phyloP scores from a whole-genome alignment of 352 stramenopile genomes.

The Phytophthora uliginosa region DNA sequence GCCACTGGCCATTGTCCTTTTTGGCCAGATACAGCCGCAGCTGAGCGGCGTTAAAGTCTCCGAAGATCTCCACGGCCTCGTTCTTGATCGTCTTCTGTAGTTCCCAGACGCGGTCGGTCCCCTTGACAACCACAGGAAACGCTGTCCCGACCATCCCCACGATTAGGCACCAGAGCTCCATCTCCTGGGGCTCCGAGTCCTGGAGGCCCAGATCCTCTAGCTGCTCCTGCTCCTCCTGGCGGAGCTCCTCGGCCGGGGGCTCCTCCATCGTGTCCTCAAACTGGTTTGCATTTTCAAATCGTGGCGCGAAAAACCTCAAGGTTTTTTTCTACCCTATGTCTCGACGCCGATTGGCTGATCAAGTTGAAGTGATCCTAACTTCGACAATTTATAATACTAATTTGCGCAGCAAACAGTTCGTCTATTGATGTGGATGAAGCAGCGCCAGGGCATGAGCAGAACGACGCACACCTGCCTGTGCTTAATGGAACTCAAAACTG shows the following conservation, averaged over 20 bases:
- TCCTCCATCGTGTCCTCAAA: constrained; percentile 11
- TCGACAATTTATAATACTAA: background rate
- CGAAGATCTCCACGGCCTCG: constrained; percentile 36
- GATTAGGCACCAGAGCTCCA: constrained; percentile 40
- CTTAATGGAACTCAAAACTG: constrained; percentile 45
- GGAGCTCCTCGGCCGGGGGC: constrained; percentile 5
- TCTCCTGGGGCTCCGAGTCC: constrained; percentile 5
- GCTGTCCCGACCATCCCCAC: constrained; percentile 39
- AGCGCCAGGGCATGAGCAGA: no score
- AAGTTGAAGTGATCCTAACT: background rate
- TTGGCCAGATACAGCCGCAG: constrained; percentile 30
- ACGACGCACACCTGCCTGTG: background rate
- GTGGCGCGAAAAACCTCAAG: constrained; percentile 8
- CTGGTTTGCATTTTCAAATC: constrained; percentile 16
- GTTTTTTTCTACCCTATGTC: background rate
- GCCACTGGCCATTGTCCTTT: constrained; percentile 27
- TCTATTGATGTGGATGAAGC: background rate
- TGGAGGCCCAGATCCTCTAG: background rate
- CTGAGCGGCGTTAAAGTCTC: constrained; percentile 36
- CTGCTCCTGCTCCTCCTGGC: background rate
- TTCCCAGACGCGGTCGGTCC: constrained; percentile 33
- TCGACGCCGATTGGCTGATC: background rate
- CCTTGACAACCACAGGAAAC: constrained; percentile 30
- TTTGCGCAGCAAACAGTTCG: background rate
- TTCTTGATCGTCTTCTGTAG: constrained; percentile 40